Conservation (phyloP, 2,329 filamentous ascomycete species). For the Paracamarosporium sp. region DNA sequence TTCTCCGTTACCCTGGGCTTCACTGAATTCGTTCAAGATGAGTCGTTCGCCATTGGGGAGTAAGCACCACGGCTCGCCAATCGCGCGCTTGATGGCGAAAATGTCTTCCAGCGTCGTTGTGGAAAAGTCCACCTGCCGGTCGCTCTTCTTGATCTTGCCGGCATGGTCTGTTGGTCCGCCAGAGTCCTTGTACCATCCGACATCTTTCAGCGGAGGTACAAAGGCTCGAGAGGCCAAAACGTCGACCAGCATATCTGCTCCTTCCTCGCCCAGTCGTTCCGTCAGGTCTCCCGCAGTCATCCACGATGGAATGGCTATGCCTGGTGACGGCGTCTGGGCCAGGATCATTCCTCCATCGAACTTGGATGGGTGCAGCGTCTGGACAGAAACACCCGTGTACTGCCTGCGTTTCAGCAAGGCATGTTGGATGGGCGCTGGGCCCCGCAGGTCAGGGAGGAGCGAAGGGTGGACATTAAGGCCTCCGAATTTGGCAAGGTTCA, state of each 20-base stretch:
- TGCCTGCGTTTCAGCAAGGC: slow-evolving; percentile 70
- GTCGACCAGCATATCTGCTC: slow-evolving; percentile 73
- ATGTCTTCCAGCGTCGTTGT: slow-evolving; percentile 63
- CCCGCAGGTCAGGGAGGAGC: slow-evolving; percentile 83
- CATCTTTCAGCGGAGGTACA: slow-evolving; percentile 63
- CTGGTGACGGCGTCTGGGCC: slow-evolving; percentile 66
- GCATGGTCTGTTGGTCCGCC: slow-evolving; percentile 59
- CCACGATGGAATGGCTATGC: slow-evolving; percentile 59
- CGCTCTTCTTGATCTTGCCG: slow-evolving; percentile 72
- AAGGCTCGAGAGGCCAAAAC: slow-evolving; percentile 70
- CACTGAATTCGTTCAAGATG: slow-evolving; percentile 28
- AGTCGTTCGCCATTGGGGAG: slow-evolving; percentile 24
- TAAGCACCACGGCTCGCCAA: slow-evolving; percentile 71
- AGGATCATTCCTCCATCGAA: slow-evolving; percentile 85
- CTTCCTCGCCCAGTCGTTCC: slow-evolving; percentile 64
- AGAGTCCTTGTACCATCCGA: slow-evolving; percentile 33
- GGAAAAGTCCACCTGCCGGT: slow-evolving; percentile 68
- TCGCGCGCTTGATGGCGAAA: slow-evolving; percentile 61
- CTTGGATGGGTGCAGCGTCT: slow-evolving; percentile 77
- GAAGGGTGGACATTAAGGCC: slow-evolving; percentile 95
- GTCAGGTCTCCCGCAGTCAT: slow-evolving; percentile 59
- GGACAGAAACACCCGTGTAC: slow-evolving; percentile 79
- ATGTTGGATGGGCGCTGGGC: slow-evolving; percentile 85
- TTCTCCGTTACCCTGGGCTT: neutral
- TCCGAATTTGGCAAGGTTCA: slow-evolving; percentile 75